phyloP scores from a whole-genome alignment of 2,329 filamentous ascomycete species.

The Phialophora verrucosa region DNA sequence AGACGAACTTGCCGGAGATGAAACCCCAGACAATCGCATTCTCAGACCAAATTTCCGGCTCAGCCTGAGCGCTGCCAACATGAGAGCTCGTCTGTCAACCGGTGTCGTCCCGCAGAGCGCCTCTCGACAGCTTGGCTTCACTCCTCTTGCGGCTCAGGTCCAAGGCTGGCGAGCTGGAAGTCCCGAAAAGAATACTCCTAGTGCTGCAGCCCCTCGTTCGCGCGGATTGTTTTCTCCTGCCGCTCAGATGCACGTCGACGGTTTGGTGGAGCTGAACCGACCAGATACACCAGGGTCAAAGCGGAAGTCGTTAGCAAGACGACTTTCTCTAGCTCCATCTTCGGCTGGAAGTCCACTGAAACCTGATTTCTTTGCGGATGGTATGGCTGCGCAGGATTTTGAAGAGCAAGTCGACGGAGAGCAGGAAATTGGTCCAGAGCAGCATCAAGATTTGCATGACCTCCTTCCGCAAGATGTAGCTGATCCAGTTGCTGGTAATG shows the following conservation, averaged over 20 bases:
- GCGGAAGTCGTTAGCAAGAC: conserved; percentile 35
- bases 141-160: conserved; percentile 67
- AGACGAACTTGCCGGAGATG: conserved; percentile 39
- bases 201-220: conserved; percentile 27
- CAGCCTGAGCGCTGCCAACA: conserved; percentile 25
- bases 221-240: conserved; percentile 36
- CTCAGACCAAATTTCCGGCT: conserved; percentile 25
- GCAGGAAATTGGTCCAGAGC: conserved; percentile 10
- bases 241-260: conserved; percentile 33
- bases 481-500: conserved; percentile 13
- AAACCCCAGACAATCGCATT: conserved; percentile 35
- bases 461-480: conserved; percentile 17
- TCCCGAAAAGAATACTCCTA: conserved; percentile 47
- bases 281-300: conserved; percentile 40
- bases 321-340: conserved; percentile 39
- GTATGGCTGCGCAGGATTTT: conserved; percentile 59
- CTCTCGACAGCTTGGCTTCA: conserved; percentile 59
- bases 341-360: conserved; percentile 49
- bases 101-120: conserved; percentile 32
- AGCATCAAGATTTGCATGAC: conserved; percentile 33
- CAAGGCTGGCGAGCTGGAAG: conserved; percentile 68
- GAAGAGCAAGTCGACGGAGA: conserved; percentile 47
- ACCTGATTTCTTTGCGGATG: conserved; percentile 66
- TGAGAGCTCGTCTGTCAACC: conserved; percentile 32
- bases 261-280: conserved; percentile 37